Base-by-base conservation (phyloP, 1,284 basidiomycete genomes). In the Melampsora occidentalis region DNA sequence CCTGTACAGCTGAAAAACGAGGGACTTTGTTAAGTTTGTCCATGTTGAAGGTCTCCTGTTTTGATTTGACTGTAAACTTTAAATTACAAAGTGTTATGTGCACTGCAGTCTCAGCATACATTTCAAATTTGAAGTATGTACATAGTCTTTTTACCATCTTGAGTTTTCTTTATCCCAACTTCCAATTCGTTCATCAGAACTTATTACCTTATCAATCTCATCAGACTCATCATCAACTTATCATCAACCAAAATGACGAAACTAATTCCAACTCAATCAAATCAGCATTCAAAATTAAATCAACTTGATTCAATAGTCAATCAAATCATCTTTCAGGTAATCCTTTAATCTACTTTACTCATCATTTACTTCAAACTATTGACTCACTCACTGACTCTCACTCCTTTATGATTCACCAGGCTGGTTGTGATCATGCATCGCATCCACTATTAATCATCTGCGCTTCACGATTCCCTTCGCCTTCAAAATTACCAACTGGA, bases 401-500 rank as follows among this genome's bases (percentile, higher is more conserved):
- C 53, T 57, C 22, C 53, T 22, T 10, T 10, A 3, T 57, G 1
- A 57, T 22, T n/a, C 25, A 42, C 25, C n/a, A 39, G 42, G 71
- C 71, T n/a, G 71, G 71, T 39, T 53, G 42, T 35, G 71, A 72
- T 64, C 33, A 64, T 57, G 62, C 66, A 65, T 72, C 71, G 31
- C 22, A 72, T 51, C 71, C 71, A 57, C 9, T 72, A 33, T 28
- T 72, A 2, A 62, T 72, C 62, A 64, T 72, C 33, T 71, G 57
- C 31, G 59, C 69, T 20, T 71, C 69, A 14, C 42, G 61, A 39
- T 72, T 64, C 63, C 63, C 71, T 14, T 48, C 53, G 7, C 71
- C 25, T 22, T 25, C 39, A 31, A 49, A 1, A 31, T 48, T 28
- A 46, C 46, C 62, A 28, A 66, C 66, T 46, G 49, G 12, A 53